Evolutionary conservation across 352 stramenopile species (phyloP).

Genomic region (Salisapilia sapeloensis): DNA sequence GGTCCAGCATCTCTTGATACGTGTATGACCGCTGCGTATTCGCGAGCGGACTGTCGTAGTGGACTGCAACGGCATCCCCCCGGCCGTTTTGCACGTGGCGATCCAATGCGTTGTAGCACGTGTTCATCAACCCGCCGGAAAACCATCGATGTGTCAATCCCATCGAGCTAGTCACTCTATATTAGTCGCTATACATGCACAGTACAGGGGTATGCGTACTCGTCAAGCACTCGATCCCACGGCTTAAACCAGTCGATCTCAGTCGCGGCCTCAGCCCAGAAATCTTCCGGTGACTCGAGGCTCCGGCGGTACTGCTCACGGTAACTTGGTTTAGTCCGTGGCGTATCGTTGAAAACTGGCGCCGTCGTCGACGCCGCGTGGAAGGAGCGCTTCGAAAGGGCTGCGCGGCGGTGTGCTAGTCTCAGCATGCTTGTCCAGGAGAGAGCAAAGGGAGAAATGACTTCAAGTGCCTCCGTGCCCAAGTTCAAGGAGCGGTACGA

Average conservation of each 20-base stretch:
- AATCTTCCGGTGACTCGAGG: slow-evolving; percentile 19
- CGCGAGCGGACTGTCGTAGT: slow-evolving; percentile 45
- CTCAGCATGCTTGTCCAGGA: too few relatives aligned
- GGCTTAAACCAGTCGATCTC: slow-evolving; percentile 39
- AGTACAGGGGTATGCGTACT: slow-evolving; percentile 7
- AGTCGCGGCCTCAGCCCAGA: slow-evolving; percentile 28
- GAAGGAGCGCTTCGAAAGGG: too few relatives aligned
- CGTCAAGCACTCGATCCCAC: slow-evolving; percentile 20
- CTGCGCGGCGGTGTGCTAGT: too few relatives aligned
- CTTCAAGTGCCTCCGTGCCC: too few relatives aligned
- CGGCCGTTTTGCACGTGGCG: slow-evolving; percentile 30
- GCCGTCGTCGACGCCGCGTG: too few relatives aligned
- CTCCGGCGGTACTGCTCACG: slow-evolving; percentile 19
- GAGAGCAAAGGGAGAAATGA: too few relatives aligned
- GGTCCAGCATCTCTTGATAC: slow-evolving; percentile 51
- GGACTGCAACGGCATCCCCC: slow-evolving; percentile 29
- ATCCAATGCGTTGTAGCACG: slow-evolving; percentile 48
- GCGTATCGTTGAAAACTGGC: too few relatives aligned
- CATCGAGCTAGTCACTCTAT: slow-evolving; percentile 2
- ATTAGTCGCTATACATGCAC: neutral
- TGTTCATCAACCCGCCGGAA: slow-evolving; percentile 41
- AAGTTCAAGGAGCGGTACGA: too few relatives aligned
- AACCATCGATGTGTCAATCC: slow-evolving; percentile 25
- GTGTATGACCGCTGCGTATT: slow-evolving; percentile 40
- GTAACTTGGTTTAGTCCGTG: slow-evolving; percentile 19